A percentile compares a stretch with the other conserved stretches of the same genome.
Evolutionary conservation across 331 rosid genomes (phyloP).

Genomic region (Malus hybrid): DNA sequence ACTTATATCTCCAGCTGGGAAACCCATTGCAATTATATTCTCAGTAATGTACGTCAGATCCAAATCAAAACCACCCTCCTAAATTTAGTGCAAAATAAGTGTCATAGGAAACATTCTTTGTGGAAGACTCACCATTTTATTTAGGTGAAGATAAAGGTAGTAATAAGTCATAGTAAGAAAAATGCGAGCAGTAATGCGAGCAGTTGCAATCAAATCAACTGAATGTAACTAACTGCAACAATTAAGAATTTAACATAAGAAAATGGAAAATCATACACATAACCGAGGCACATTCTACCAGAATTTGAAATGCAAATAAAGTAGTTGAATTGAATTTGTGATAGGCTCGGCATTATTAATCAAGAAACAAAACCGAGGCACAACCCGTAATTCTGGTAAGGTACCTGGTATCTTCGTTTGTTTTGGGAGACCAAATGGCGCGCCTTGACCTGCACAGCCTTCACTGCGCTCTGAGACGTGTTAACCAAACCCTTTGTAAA

Average conservation of each 20-base stretch:
- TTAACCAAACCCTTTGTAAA: constrained; percentile 66
- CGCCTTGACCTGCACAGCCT: constrained; percentile 90
- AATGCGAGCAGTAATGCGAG: background rate
- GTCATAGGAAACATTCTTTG: background rate
- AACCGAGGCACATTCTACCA: background rate
- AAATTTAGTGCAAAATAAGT: background rate
- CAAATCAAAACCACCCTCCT: constrained; percentile 97
- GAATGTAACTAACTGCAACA: background rate
- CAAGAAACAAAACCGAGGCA: background rate
- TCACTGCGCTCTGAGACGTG: constrained; percentile 67
- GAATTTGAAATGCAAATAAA: background rate
- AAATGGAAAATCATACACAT: background rate
- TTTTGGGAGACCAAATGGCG: constrained; percentile 90
- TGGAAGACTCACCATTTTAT: background rate
- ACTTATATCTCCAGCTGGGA: constrained; percentile 95
- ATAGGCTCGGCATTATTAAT: background rate
- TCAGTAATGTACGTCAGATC: constrained; percentile 97
- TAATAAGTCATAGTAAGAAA: no score
- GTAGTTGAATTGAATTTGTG: background rate
- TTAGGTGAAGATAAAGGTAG: background rate
- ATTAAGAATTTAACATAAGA: background rate
- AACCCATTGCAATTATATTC: constrained; percentile 94
- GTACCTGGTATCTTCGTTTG: constrained; percentile 86
- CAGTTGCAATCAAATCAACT: background rate
- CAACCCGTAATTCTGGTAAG: background rate